phyloP scores from a whole-genome alignment of 2,329 filamentous ascomycete genomes.

The Neoarthrinium moseri region DNA sequence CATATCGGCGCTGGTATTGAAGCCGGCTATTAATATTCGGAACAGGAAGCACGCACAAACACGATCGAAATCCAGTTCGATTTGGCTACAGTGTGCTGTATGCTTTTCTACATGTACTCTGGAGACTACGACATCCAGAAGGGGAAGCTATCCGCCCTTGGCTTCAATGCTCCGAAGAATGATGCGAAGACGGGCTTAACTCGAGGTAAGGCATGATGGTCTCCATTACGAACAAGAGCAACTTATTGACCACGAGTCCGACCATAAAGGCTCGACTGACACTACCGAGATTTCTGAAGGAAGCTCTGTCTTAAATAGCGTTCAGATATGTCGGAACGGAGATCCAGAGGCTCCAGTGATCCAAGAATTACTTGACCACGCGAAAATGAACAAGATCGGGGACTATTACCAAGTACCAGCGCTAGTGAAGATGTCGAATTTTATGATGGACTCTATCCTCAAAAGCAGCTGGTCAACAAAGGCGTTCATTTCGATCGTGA shows the following conservation, averaged over 20 bases:
- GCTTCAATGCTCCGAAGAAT: too few species aligned
- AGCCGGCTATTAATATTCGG: background rate
- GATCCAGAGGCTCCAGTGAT: too few species aligned
- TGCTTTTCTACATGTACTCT: background rate
- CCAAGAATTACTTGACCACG: background rate
- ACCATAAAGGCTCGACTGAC: background rate
- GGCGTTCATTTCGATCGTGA: too few species aligned
- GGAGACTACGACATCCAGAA: background rate
- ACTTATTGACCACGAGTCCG: background rate
- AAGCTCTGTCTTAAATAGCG: too few species aligned
- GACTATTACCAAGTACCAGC: background rate
- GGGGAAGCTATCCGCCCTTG: background rate
- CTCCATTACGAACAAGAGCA: background rate
- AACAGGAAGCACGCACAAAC: background rate
- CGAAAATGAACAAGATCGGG: background rate
- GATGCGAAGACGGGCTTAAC: background rate
- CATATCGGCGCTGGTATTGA: background rate
- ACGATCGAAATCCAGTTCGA: background rate
- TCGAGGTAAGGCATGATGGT: background rate
- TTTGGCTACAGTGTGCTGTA: background rate
- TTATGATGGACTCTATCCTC: background rate
- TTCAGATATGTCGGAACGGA: too few species aligned
- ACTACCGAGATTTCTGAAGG: background rate
- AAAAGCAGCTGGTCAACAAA: background rate
- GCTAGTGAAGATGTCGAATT: background rate